Evolutionary conservation across 306 rosid species (phyloP), one percentile per base, ranked within the genome.

Genomic region (Prosopis cineraria): DNA sequence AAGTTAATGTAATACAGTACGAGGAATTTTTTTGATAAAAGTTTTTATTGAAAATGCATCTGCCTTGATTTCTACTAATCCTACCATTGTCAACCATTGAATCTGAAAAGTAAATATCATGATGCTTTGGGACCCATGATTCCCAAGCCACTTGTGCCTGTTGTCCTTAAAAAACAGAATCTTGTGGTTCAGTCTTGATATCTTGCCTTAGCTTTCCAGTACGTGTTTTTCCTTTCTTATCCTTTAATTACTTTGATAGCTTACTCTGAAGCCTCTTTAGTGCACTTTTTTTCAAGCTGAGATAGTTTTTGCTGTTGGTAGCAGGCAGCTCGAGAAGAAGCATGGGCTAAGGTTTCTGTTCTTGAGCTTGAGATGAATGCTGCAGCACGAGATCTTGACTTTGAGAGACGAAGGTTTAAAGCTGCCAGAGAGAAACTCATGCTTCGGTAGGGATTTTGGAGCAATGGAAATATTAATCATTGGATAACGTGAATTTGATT

Each of bases 301-400:
- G 80, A 45, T 50, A 69, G 79, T 85, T 90, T 78, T 75, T 84
- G 77, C 69, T 84, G 90, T 85, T 14, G 97, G 90, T 92, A 92
- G 98, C 98, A 94, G 98, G 90, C 92, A 63, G 98, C 97, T 81
- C 96, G 95, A 85, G 97, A 94, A 85, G 98, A 94, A 84, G 98
- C 98, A 69, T 94, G 98, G 98, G 92, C 91, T 65, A 94, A 94
- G 83, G 98, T 90, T 87, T 92, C 98, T 44, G 80, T 79, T 72
- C 93, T 94, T 74, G 98, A 94, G 75, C 95, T 92, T 78, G 98
- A 92, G 90, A 94, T 94, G 81, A 92, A 87, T 86, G 88, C 96
- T 79, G 87, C 95, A 50, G 79, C 86, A 88, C 87, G 96, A 68
- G 97, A 94, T 80, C 97, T 94, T 76, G 97, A 92, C 82, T 94